Evolutionary conservation across 768 basidiomycete genomes (phyloP), one percentile per base, ranked within the genome.

Genomic region (Pulveroboletus sp.): DNA sequence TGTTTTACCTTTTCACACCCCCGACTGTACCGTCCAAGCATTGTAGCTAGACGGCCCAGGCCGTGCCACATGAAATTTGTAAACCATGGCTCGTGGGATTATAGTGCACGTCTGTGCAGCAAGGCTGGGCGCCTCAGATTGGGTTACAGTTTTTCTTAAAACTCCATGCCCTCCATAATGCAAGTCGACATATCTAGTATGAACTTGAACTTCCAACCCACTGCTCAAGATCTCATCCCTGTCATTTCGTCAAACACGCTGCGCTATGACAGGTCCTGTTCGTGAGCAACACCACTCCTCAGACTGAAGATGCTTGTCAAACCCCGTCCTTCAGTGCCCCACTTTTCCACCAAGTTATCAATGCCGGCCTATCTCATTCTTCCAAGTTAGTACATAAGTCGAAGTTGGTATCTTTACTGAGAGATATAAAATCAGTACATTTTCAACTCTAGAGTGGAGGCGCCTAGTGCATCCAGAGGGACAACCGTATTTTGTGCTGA

Each of bases 381-480:
- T 16, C 12, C 36, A 23, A 6, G 45, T 56, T 21, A 32, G 40
- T 19, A 24, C 20, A 14, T 14, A 16, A n/a, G 6, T 43, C 5
- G 2, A 3, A 8, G 4, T 43, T 16, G 7, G 4, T 13, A 16
- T 23, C 13, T 20, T 11, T 6, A 16, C 20, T 34, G 14, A 23
- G 13, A 43, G 14, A 13, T 16, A 9, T 6, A 14, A 32, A 16
- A n/a, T 16, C 24, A 50, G 49, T 21, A 8, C 27, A 19, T 11
- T 35, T 27, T 40, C 38, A n/a, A 38, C 37, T 17, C 16, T 10
- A 20, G 10, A 24, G 16, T 84, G 82, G 82, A 62, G 68, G 9
- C 57, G 71, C 13, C 59, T 74, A 39, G 66, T 70, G 6, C 80
- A 85, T 33, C 81, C 82, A 0, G 82, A 83, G 57, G 82, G 82